Evolutionary conservation across 768 basidiomycete genomes (phyloP).

Genomic region (Tulasnella sp.): DNA sequence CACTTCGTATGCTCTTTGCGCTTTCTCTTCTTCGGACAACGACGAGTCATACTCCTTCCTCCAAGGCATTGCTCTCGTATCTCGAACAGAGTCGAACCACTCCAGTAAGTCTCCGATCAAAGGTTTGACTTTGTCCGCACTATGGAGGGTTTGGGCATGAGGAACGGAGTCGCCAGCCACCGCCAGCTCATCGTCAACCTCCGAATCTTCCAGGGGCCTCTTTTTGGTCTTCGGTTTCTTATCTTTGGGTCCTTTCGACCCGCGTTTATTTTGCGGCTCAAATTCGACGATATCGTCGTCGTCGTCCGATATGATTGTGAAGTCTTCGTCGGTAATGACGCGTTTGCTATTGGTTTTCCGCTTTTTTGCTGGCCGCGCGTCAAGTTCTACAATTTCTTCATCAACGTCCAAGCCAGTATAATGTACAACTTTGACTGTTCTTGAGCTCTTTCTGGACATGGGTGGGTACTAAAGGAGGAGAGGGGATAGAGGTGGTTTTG

Average conservation of each 20-base stretch:
- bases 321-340: neutral
- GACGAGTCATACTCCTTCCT: slow-evolving; percentile 52
- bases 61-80: slow-evolving; percentile 84
- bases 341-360: neutral
- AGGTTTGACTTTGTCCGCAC: neutral
- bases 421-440: neutral
- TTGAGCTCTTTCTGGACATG: neutral
- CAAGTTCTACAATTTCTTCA: neutral
- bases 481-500: neutral
- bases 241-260: neutral
- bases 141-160: neutral
- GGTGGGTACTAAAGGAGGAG: neutral
- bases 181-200: neutral
- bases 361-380: neutral
- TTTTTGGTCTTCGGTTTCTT: neutral
- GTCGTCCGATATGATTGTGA: neutral
- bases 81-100: slow-evolving; percentile 68
- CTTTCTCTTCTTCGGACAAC: slow-evolving; percentile 49
- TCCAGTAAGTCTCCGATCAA: slow-evolving; percentile 22
- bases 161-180: neutral
- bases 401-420: slow-evolving; percentile 5
- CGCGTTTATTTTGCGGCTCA: neutral
- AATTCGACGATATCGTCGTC: neutral
- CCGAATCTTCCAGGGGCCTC: neutral
- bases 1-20: slow-evolving; percentile 90